Evolutionary conservation across 164 flowering plant species (phyloP).

Genomic region (Vitis labrusca): DNA sequence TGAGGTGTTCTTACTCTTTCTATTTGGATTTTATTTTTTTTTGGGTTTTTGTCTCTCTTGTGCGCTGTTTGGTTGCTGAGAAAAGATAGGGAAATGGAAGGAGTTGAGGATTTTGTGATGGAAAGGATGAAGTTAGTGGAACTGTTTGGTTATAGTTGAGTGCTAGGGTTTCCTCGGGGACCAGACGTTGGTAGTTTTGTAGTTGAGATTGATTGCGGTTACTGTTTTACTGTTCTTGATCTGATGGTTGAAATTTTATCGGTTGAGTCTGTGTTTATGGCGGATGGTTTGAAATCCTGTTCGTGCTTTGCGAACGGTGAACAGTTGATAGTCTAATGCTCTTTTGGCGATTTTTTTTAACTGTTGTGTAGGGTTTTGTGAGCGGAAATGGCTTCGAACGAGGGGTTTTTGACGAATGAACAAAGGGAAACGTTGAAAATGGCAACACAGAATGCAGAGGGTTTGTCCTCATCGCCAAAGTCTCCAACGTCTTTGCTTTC

Average conservation of each 20-base stretch:
- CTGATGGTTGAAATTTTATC: background rate
- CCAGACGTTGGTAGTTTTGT: too few relatives aligned
- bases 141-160: background rate
- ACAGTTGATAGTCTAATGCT: background rate
- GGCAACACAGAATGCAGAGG: conserved; percentile 67
- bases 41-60: background rate
- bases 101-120: background rate
- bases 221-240: too few relatives aligned
- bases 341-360: background rate
- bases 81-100: background rate
- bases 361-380: conserved; percentile 9
- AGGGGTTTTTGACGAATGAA: conserved; percentile 87
- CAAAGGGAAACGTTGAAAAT: conserved; percentile 77
- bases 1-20: background rate
- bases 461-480: conserved; percentile 66
- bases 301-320: too few relatives aligned
- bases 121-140: background rate
- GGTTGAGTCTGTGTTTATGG: background rate
- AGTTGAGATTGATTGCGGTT: too few relatives aligned
- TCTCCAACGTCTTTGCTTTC: conserved; percentile 52
- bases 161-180: too few relatives aligned
- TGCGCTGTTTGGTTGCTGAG: conserved; percentile 1
- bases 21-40: background rate
- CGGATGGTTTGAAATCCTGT: too few relatives aligned
- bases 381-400: conserved; percentile 62